Percentiles rank a stretch among this genome's conserved stretches.
Conservation (phyloP, 2,329 filamentous ascomycete genomes). For the Daldinia eschscholtzii region DNA sequence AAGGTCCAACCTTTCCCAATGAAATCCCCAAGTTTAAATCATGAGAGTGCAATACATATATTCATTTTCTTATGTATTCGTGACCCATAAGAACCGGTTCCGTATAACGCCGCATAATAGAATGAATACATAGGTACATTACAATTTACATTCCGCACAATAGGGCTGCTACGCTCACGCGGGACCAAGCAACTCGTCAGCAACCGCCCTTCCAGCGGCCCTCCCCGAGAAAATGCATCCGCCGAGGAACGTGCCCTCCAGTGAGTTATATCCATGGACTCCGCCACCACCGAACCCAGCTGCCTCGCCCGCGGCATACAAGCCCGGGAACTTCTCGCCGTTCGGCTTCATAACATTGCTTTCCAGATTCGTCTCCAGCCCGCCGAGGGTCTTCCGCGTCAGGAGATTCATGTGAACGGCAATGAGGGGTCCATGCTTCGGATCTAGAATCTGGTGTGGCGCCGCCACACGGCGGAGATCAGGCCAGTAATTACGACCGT, state of each 20-base stretch:
- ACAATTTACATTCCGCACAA: neutral
- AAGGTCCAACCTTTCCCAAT: neutral
- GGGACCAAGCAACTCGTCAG: slow-evolving; percentile 57
- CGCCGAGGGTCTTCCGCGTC: slow-evolving; percentile 71
- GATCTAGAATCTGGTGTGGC: slow-evolving; percentile 67
- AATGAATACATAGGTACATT: neutral
- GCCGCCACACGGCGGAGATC: slow-evolving; percentile 65
- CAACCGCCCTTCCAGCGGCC: slow-evolving; percentile 67
- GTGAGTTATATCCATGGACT: slow-evolving; percentile 71
- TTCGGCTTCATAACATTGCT: slow-evolving; percentile 66
- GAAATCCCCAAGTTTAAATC: too few relatives aligned
- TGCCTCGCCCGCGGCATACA: slow-evolving; percentile 72
- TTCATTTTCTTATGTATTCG: neutral
- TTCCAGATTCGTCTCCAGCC: slow-evolving; percentile 69
- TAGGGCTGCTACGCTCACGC: neutral
- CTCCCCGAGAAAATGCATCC: slow-evolving; percentile 73
- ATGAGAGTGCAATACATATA: neutral
- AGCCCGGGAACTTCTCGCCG: slow-evolving; percentile 64
- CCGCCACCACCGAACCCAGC: slow-evolving; percentile 73
- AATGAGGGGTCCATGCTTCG: slow-evolving; percentile 68
- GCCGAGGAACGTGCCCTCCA: slow-evolving; percentile 73
- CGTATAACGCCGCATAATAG: neutral
- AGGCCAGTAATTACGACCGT: slow-evolving; percentile 67
- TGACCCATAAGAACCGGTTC: neutral
- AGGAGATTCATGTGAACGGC: slow-evolving; percentile 71